Conservation (phyloP, 2,329 filamentous ascomycete genomes). For the Pseudogymnoascus sp. region DNA sequence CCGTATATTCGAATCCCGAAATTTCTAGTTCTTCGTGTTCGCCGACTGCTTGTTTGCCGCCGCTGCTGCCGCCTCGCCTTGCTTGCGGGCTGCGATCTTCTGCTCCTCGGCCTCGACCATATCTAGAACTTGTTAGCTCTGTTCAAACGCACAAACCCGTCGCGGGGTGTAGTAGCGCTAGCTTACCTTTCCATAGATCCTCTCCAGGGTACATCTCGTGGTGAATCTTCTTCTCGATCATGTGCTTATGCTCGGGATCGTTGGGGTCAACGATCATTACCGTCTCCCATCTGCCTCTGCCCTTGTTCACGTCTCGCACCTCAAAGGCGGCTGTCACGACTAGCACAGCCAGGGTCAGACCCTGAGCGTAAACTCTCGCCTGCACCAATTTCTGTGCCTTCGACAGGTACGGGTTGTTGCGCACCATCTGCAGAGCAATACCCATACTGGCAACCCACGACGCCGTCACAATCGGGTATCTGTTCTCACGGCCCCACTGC, state of each 20-base stretch:
- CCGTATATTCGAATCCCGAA: background rate
- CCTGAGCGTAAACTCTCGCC: conserved; percentile 68
- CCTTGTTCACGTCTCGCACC: conserved; percentile 65
- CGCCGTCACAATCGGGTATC: conserved; percentile 60
- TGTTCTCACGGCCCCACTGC: conserved; percentile 62
- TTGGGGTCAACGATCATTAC: conserved; percentile 71
- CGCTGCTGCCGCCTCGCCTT: background rate
- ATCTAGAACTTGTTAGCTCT: conserved; percentile 39
- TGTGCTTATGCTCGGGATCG: conserved; percentile 71
- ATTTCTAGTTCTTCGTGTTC: background rate
- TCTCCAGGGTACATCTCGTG: conserved; percentile 81
- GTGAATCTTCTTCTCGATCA: conserved; percentile 81
- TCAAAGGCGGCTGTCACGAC: conserved; percentile 61
- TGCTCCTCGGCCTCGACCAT: conserved; percentile 78
- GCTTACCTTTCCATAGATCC: conserved; percentile 83
- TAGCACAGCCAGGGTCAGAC: conserved; percentile 58
- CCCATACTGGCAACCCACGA: conserved; percentile 61
- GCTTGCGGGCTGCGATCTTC: conserved; percentile 36
- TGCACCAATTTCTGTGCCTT: conserved; percentile 64
- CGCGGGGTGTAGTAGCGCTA: background rate
- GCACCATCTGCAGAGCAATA: conserved; percentile 53
- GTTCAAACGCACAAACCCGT: background rate
- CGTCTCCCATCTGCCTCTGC: conserved; percentile 74
- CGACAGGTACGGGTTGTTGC: conserved; percentile 53
- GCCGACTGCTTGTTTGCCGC: background rate